Conservation (phyloP, 78 protist species). For the Dictyostelium purpureum region DNA sequence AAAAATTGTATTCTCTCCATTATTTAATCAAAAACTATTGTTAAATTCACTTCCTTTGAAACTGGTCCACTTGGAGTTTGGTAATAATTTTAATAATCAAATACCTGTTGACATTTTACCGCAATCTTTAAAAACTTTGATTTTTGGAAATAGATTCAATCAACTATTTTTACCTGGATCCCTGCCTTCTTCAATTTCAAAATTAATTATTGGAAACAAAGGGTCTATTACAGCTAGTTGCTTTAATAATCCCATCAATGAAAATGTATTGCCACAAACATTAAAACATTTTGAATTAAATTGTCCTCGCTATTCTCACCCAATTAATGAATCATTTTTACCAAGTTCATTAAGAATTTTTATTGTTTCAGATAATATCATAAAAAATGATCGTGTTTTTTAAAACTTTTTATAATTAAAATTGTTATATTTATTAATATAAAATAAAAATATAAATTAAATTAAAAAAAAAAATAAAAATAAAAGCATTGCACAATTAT, state of each 20-base stretch:
- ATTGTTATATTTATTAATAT: too few species aligned
- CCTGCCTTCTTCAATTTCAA: background rate
- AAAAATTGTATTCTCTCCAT: background rate
- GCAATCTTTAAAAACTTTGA: background rate
- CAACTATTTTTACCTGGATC: background rate
- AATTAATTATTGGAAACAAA: background rate
- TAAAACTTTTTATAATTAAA: too few species aligned
- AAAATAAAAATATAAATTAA: too few species aligned
- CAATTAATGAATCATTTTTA: background rate
- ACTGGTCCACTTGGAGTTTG: background rate
- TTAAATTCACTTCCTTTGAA: background rate
- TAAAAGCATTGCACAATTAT: too few species aligned
- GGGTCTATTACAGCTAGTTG: background rate
- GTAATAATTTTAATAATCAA: constrained; percentile 15
- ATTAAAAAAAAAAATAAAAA: too few species aligned
- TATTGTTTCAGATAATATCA: background rate
- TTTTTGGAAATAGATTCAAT: constrained; percentile 5
- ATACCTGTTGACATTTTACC: background rate
- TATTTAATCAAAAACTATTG: background rate
- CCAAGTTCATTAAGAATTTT: background rate
- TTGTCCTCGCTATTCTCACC: background rate
- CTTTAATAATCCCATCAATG: background rate
- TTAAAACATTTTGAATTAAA: background rate
- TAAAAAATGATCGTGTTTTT: background rate
- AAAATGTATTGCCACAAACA: background rate